These are phyloP conservation scores for Phylloporus arenicola DNA, from an alignment of 768 basidiomycete species.

Conservation along the genomic window DNA sequence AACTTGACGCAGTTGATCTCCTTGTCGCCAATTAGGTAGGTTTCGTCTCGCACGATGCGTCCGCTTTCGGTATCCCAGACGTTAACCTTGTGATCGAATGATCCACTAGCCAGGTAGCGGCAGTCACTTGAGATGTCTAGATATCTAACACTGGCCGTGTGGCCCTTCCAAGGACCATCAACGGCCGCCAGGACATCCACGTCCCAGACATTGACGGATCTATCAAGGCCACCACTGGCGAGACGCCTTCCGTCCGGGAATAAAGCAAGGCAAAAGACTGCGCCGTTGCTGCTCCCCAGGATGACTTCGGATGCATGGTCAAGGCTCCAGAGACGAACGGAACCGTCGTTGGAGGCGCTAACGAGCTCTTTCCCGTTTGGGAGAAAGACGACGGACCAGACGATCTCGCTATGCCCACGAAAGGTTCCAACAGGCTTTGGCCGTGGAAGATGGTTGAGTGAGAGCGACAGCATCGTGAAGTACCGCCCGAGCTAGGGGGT, in stretches of 20 bases:
- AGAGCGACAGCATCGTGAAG: conserved; percentile 29
- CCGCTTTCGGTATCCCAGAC: conserved; percentile 27
- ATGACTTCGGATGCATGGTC: conserved; percentile 22
- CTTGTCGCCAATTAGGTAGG: conserved; percentile 18
- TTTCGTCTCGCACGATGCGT: conserved; percentile 19
- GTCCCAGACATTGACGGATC: conserved; percentile 29
- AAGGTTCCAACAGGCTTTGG: conserved; percentile 19
- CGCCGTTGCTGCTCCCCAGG: conserved; percentile 16
- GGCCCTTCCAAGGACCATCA: conserved; percentile 21
- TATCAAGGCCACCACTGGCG: conserved; percentile 28
- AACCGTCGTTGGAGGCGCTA: conserved; percentile 29
- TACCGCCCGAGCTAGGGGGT: conserved; percentile 20
- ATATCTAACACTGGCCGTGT: conserved; percentile 25
- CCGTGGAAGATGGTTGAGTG: conserved; percentile 25
- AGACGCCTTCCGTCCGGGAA: conserved; percentile 25
- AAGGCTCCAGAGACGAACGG: conserved; percentile 28
- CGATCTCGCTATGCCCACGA: conserved; percentile 25
- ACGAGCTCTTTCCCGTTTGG: conserved; percentile 21
- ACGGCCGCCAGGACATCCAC: conserved; percentile 15
- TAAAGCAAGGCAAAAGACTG: conserved; percentile 23
- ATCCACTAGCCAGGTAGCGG: conserved; percentile 26
- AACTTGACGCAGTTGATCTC: conserved; percentile 28
- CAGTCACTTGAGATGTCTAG: conserved; percentile 26
- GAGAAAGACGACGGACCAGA: conserved; percentile 27
- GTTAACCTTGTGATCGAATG: conserved; percentile 30